Evolutionary conservation across 345 rosid species (phyloP).

Genomic region (Clarkia xantiana): DNA sequence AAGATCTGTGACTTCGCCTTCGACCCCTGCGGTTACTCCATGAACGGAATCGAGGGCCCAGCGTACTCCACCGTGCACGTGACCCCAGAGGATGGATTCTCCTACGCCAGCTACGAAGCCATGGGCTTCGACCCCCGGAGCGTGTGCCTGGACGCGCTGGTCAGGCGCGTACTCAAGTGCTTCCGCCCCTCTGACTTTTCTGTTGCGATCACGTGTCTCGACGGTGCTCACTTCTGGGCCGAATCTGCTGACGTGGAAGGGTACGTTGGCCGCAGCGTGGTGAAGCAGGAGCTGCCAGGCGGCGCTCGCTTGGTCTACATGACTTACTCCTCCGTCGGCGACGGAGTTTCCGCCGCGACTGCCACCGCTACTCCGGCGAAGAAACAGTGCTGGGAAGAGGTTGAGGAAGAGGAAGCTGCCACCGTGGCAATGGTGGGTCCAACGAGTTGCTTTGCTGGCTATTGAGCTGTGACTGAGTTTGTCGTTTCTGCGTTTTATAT

Average conservation of each 20-base stretch:
- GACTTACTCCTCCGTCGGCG: background rate
- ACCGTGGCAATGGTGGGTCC: background rate
- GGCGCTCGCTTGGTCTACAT: background rate
- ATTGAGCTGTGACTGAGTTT: no score
- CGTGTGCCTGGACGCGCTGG: slow-evolving; percentile 2
- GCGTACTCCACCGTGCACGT: slow-evolving; percentile 29
- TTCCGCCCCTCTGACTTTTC: slow-evolving; percentile 4
- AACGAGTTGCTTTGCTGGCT: no score
- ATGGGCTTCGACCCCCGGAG: background rate
- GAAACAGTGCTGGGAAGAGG: slow-evolving; percentile 1
- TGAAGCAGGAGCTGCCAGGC: slow-evolving; percentile 2
- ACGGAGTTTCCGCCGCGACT: no score
- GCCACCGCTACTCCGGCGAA: background rate
- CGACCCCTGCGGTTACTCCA: slow-evolving; percentile 36
- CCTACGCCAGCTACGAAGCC: slow-evolving; percentile 30
- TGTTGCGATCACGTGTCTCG: background rate
- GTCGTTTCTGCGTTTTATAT: no score
- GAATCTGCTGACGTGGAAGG: slow-evolving; percentile 1
- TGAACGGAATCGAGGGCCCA: slow-evolving; percentile 28
- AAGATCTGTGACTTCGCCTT: slow-evolving; percentile 29
- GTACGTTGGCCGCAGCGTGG: background rate
- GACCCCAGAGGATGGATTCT: slow-evolving; percentile 31
- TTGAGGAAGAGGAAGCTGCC: background rate
- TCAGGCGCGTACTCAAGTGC: background rate
- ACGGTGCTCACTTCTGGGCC: background rate